Evolutionary conservation across 305 asterid genomes (phyloP).

Genomic region (Solanum hybrid): DNA sequence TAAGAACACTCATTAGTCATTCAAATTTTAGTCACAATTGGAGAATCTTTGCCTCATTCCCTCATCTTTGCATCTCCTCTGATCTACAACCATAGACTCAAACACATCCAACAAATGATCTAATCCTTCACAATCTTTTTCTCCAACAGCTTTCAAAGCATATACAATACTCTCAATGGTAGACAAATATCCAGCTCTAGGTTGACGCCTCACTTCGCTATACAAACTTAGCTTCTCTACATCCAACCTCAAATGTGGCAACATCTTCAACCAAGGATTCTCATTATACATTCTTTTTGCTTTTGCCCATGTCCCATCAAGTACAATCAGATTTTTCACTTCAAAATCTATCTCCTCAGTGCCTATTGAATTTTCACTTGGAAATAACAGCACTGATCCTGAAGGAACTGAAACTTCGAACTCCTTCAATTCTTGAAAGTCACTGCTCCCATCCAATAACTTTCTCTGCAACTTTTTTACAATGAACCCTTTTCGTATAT

Average conservation of each 20-base stretch:
- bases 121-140: slow-evolving; percentile 42
- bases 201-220: slow-evolving; percentile 79
- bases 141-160: slow-evolving; percentile 64
- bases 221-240: slow-evolving; percentile 52
- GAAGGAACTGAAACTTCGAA: slow-evolving; percentile 41
- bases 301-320: slow-evolving; percentile 92
- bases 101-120: slow-evolving; percentile 65
- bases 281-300: slow-evolving; percentile 85
- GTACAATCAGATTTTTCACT: slow-evolving; percentile 68
- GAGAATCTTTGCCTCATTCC: slow-evolving; percentile 24
- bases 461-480: slow-evolving; percentile 39
- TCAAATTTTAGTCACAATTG: background rate
- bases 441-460: slow-evolving; percentile 21
- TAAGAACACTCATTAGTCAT: background rate
- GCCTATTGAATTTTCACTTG: slow-evolving; percentile 53
- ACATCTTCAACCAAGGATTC: slow-evolving; percentile 74
- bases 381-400: slow-evolving; percentile 74
- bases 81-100: slow-evolving; percentile 82
- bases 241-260: slow-evolving; percentile 72
- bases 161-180: slow-evolving; percentile 86
- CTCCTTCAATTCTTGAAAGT: slow-evolving; percentile 37
- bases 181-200: slow-evolving; percentile 70
- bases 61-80: slow-evolving; percentile 59
- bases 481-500: slow-evolving; percentile 34
- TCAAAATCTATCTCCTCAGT: slow-evolving; percentile 31